A percentile compares a stretch with the other conserved stretches of the same genome.
phyloP scores from a whole-genome alignment of 2,329 filamentous ascomycete genomes.

The Trichoderma koningiopsis region DNA sequence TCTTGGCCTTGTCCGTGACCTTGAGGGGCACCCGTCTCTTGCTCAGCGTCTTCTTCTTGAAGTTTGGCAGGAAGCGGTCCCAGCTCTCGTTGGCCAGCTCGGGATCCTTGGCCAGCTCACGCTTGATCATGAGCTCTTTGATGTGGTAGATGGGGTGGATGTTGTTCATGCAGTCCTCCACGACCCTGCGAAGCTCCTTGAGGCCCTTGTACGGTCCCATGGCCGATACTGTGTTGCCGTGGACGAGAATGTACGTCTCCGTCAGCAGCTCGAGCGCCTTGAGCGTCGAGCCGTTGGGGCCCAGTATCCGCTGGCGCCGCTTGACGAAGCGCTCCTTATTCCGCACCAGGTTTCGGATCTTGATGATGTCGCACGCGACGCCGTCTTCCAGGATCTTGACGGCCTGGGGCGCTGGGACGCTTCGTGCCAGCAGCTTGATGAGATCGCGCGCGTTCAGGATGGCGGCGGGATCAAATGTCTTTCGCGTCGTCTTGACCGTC shows the following conservation, averaged over 20 bases:
- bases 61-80: conserved; percentile 95
- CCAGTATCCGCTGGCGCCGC: conserved; percentile 86
- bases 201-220: conserved; percentile 94
- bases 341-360: conserved; percentile 84
- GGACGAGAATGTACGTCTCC: conserved; percentile 88
- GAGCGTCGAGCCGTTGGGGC: conserved; percentile 86
- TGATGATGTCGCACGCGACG: conserved; percentile 91
- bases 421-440: conserved; percentile 88
- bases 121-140: conserved; percentile 85
- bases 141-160: conserved; percentile 89
- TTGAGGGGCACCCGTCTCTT: conserved; percentile 81
- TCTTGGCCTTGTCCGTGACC: conserved; percentile 91
- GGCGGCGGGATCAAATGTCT: conserved; percentile 87
- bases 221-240: conserved; percentile 89
- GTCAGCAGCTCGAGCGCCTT: conserved; percentile 94
- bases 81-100: conserved; percentile 85
- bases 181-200: conserved; percentile 85
- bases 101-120: conserved; percentile 86
- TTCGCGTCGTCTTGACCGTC: conserved; percentile 92
- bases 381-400: conserved; percentile 93
- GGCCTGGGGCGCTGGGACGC: conserved; percentile 89
- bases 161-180: conserved; percentile 97
- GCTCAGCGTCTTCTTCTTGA: conserved; percentile 89
- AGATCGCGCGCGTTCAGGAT: conserved; percentile 93
- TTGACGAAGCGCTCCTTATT: conserved; percentile 98